Evolutionary conservation across 139 green algal species (phyloP).

Genomic region (Auxenochlorella pyrenoidosa): DNA sequence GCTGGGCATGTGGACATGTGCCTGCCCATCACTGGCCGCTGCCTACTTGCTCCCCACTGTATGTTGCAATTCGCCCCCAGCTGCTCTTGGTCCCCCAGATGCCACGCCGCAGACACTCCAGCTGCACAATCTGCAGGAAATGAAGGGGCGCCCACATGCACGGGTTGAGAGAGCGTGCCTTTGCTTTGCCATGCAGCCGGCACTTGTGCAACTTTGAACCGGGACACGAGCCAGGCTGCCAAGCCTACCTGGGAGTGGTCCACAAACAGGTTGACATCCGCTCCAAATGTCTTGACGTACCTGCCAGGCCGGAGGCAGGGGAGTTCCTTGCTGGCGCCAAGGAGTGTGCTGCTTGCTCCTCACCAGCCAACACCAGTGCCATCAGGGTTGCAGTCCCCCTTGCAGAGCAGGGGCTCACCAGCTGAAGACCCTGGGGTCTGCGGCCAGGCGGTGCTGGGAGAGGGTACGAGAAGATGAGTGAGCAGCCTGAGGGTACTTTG

Average conservation of each 20-base stretch:
- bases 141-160: neutral
- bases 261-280: constrained; percentile 48
- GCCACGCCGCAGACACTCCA: constrained; percentile 48
- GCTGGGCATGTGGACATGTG: too few species aligned
- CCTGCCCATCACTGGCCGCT: neutral
- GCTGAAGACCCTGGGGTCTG: too few species aligned
- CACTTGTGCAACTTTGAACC: too few species aligned
- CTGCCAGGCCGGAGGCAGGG: neutral
- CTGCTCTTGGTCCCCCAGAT: constrained; percentile 46
- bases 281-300: constrained; percentile 36
- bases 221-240: too few species aligned
- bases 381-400: too few species aligned
- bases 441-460: too few species aligned
- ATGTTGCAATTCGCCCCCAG: constrained; percentile 26
- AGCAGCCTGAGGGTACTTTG: too few species aligned
- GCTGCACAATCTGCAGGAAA: constrained; percentile 34
- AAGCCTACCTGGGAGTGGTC: constrained; percentile 44
- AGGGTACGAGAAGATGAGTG: too few species aligned
- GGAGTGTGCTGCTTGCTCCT: too few species aligned
- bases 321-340: too few species aligned
- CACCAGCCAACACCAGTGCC: too few species aligned
- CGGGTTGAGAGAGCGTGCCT: neutral
- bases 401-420: too few species aligned
- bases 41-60: neutral
- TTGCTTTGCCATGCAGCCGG: neutral